Base-by-base conservation (phyloP, 495 filamentous ascomycete species). In the Lichenothelia convexa region DNA sequence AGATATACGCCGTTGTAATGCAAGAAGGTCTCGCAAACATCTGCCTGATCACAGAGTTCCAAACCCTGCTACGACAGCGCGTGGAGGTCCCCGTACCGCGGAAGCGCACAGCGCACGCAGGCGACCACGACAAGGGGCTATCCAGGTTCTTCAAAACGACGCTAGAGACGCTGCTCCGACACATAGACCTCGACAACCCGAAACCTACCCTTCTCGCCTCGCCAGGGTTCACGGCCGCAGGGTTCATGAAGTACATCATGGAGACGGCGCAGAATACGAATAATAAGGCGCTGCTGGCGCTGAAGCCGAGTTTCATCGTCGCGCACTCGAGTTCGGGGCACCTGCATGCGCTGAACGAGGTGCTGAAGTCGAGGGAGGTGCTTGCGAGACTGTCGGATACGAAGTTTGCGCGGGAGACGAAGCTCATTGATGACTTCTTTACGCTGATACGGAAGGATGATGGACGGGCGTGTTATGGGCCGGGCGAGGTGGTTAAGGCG, bases 11-110 rank as follows among this genome's bases (percentile, higher is more conserved):
- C 1, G 75, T 94, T 1, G 75, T 94, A 4, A 91, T 95, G 82
- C 81, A 93, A 41, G 87, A 94, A 45, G 89, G 87, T 0, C 43
- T 91, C 23, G 86, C 91, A 34, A 87, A 93, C 61, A 79, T 97
- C 37, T 93, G 84, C 54, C 67, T 93, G 15, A 82, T 97, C 43
- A 91, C 85, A 8, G 83, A 93, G 39, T 75, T 80, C 49, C 84
- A 84, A 43, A 95, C 87, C 2, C 65, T 94, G 43, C 53, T 93
- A 41, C 77, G 82, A 53, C 84, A 93, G 49, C 70, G 78, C 36
- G 69, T 95, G n/a, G 83, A 93, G 54, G 72, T 73, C 48, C 64
- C 68, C 1, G 71, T 95, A 20, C 83, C 89, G 11, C 70, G 75
- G 51, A 95, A 94, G 38, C 44, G 57, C 17, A 41, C 45, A 17